A percentile compares a stretch with the other conserved stretches of the same genome.
These are phyloP conservation scores for Backusella parvicylindrica DNA, from an alignment of 192 early-diverging fungal genomes.

Conservation along the genomic window DNA sequence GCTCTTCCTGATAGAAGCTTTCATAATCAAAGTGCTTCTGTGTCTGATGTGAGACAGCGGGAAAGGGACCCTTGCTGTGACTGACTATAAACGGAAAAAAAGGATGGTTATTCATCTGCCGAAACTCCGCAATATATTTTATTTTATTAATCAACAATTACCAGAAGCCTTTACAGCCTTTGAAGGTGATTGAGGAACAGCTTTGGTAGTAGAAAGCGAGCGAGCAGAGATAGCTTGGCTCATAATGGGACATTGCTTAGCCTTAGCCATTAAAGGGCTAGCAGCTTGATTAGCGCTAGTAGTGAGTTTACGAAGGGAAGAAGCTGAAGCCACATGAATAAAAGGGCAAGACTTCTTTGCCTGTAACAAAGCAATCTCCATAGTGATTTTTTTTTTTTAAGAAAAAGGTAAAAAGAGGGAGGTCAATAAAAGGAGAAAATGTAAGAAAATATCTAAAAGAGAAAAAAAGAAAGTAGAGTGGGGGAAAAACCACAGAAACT, in stretches of 20 bases:
- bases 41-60: constrained; percentile 31
- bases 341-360: constrained; percentile 68
- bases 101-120: not conserved
- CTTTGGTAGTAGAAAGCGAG: constrained; percentile 35
- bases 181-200: constrained; percentile 5
- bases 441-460: constrained; percentile 3
- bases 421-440: constrained; percentile 3
- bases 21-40: constrained; percentile 86
- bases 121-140: constrained; percentile 1
- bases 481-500: not conserved
- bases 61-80: constrained; percentile 24
- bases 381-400: constrained; percentile 15
- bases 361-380: constrained; percentile 40
- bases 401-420: not conserved
- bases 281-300: constrained; percentile 25
- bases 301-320: constrained; percentile 63
- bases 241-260: constrained; percentile 80
- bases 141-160: not conserved
- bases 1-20: constrained; percentile 72
- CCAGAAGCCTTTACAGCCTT: constrained; percentile 21
- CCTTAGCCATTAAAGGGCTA: constrained; percentile 50
- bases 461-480: not conserved
- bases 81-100: constrained; percentile 31
- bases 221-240: constrained; percentile 65
- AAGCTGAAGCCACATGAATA: constrained; percentile 65